Conservation (phyloP, 2,329 filamentous ascomycete genomes). For the Achaetomium macrosporum region DNA sequence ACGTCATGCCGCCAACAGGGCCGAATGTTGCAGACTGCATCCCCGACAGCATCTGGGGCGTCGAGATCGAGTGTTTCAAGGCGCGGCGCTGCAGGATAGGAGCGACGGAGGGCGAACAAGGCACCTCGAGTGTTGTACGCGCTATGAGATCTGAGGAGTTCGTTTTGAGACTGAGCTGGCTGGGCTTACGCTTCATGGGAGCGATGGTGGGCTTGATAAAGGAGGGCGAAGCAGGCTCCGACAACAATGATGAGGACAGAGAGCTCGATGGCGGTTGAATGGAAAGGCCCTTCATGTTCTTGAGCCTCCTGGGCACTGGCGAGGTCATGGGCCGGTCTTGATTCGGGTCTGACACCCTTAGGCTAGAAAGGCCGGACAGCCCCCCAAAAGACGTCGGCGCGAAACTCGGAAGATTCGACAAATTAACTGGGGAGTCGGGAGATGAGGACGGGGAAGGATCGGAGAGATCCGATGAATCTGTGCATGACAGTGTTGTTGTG, state of each 20-base stretch:
- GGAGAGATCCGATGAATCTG: slow-evolving; percentile 83
- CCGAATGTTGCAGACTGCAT: slow-evolving; percentile 56
- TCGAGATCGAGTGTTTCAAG: slow-evolving; percentile 62
- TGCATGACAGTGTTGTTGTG: slow-evolving; percentile 87
- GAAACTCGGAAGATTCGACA: slow-evolving; percentile 66
- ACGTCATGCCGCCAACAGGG: slow-evolving; percentile 57
- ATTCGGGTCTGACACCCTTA: slow-evolving; percentile 40
- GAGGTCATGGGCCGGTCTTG: slow-evolving; percentile 58
- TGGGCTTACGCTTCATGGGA: slow-evolving; percentile 66
- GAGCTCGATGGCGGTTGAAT: slow-evolving; percentile 59
- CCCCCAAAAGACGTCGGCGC: slow-evolving; percentile 52
- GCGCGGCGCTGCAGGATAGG: slow-evolving; percentile 57
- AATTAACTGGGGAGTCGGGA: slow-evolving; percentile 77
- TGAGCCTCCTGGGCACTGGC: slow-evolving; percentile 63
- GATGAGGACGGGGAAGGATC: slow-evolving; percentile 90
- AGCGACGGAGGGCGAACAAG: slow-evolving; percentile 49
- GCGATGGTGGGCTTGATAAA: slow-evolving; percentile 78
- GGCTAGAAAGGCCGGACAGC: slow-evolving; percentile 41
- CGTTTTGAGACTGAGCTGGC: slow-evolving; percentile 72
- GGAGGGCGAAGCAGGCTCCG: slow-evolving; percentile 65
- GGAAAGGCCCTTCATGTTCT: slow-evolving; percentile 78
- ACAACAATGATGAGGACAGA: slow-evolving; percentile 45
- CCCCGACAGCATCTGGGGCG: slow-evolving; percentile 58
- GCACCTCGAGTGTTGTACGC: slow-evolving; percentile 46
- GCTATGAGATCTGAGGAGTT: slow-evolving; percentile 52